Percentiles rank a stretch among this genome's conserved stretches.
phyloP scores from a whole-genome alignment of 495 filamentous ascomycete species.

The Penicillium antarcticum region DNA sequence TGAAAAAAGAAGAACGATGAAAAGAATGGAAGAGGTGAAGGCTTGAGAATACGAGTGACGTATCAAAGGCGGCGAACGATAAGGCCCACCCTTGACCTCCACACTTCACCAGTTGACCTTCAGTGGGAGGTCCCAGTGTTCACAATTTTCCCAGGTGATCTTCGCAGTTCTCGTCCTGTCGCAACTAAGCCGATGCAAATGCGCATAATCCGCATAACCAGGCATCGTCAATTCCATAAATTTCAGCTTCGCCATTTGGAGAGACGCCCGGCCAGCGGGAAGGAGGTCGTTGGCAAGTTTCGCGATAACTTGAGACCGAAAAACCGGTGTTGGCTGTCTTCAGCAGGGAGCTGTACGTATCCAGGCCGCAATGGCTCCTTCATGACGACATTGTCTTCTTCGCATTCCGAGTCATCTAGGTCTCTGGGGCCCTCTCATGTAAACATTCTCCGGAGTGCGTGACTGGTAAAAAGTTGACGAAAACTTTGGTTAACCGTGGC shows the following conservation, averaged over 20 bases:
- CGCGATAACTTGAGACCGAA: neutral
- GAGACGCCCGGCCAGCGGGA: neutral
- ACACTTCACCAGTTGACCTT: too few species aligned
- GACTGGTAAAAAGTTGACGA: neutral
- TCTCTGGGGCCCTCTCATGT: neutral
- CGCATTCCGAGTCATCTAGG: neutral
- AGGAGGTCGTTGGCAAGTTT: neutral
- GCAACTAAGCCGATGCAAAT: too few species aligned
- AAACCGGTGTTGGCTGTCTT: neutral
- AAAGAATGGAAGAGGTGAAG: neutral
- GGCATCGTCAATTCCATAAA: neutral
- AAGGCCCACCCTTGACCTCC: slow-evolving; percentile 8
- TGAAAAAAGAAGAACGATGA: too few species aligned
- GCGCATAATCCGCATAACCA: too few species aligned
- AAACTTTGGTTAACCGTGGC: neutral
- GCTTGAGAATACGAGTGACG: slow-evolving; percentile 24
- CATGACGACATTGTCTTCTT: too few species aligned
- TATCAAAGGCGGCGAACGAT: slow-evolving; percentile 33
- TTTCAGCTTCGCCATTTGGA: neutral
- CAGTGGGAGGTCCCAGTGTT: too few species aligned
- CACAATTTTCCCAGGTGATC: neutral
- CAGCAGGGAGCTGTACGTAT: neutral
- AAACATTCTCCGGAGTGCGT: too few species aligned
- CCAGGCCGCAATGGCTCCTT: too few species aligned
- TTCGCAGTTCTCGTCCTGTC: neutral